phyloP scores from a whole-genome alignment of 2,329 filamentous ascomycete species.

The Epichloe gansuensis region DNA sequence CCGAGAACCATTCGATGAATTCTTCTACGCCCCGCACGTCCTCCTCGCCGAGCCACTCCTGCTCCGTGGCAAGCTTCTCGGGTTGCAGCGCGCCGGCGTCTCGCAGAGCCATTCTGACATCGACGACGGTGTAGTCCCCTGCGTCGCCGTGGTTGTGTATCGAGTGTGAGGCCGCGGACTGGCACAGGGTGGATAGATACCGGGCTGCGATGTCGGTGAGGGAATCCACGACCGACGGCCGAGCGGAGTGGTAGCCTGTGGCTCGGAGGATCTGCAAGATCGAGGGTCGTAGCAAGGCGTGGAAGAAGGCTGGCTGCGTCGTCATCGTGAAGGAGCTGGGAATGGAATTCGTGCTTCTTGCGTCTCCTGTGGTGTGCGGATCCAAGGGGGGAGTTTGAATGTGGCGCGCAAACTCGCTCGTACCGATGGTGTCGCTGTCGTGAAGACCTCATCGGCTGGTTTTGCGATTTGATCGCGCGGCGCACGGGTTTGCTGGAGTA shows the following conservation, averaged over 20 bases:
- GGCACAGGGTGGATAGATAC: constrained; percentile 65
- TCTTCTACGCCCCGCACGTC: constrained; percentile 65
- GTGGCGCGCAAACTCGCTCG: constrained; percentile 7
- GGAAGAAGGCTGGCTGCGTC: constrained; percentile 38
- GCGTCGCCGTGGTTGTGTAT: constrained; percentile 51
- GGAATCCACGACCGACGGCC: constrained; percentile 71
- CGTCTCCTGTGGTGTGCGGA: not conserved
- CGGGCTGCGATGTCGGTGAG: constrained; percentile 76
- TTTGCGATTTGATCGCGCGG: constrained; percentile 13
- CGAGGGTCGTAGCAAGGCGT: constrained; percentile 72
- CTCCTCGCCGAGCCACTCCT: constrained; percentile 57
- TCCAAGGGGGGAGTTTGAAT: not conserved
- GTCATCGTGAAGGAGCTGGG: constrained; percentile 25
- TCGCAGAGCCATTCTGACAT: constrained; percentile 75
- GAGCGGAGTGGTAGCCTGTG: constrained; percentile 75
- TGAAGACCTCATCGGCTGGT: constrained; percentile 18
- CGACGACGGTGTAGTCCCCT: constrained; percentile 41
- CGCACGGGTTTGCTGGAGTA: constrained; percentile 14
- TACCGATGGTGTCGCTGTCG: constrained; percentile 15
- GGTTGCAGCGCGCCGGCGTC: constrained; percentile 66
- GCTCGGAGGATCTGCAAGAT: constrained; percentile 86
- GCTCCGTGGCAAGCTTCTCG: constrained; percentile 51
- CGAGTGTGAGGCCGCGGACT: constrained; percentile 59
- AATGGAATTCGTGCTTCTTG: not conserved
- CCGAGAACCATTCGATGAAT: constrained; percentile 68